Evolutionary conservation across 495 filamentous ascomycete species (phyloP), one percentile per base, ranked within the genome.

Genomic region (Staphylotrichum longicolle): DNA sequence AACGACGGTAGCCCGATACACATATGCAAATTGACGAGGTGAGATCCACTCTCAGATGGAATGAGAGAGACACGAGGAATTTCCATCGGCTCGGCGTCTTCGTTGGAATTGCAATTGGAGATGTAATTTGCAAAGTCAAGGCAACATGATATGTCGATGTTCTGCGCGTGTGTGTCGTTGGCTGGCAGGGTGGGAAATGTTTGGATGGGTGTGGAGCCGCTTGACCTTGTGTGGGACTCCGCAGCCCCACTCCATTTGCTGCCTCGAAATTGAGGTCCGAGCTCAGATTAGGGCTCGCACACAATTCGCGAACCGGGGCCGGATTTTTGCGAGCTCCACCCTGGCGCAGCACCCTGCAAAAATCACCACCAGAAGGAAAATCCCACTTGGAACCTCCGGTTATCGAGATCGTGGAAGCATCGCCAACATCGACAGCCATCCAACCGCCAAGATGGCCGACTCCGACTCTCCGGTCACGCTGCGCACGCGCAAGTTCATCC

Each of bases 401-500:
- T 48, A 37, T 58, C 63, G 66, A 60, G 67, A 70, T 66, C 65
- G 67, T 66, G 63, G 58, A 66, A 72, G 54, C 49, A 61, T 67
- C 62, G 63, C 48, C 63, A 70, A 63, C 57, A 66, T 60, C 64
- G 62, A 66, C 64, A 49, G 57, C 62, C 66, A 66, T 64, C 66
- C 48, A 68, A 68, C 61, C 65, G 66, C 64, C 63, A 72, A 68
- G 76, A 98, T 97, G 94, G 86, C 93, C 78, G 94, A 97, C 79
- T 78, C 83, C 61, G 86, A 88, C 73, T 74, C 84, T 76, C 85
- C 88, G 69, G 90, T 99, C 74, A 98, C 94, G 70, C 82, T 99
- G 84, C 90, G 95, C 81, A 99, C 95, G 78, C 93, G 95, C 89
- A 99, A 99, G 85, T 99, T 99, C 91, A 95, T 98, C 79, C 89